These are phyloP conservation scores for Teratosphaeria pseudoeucalypti DNA, from an alignment of 2,329 filamentous ascomycete species.

Conservation along the genomic window DNA sequence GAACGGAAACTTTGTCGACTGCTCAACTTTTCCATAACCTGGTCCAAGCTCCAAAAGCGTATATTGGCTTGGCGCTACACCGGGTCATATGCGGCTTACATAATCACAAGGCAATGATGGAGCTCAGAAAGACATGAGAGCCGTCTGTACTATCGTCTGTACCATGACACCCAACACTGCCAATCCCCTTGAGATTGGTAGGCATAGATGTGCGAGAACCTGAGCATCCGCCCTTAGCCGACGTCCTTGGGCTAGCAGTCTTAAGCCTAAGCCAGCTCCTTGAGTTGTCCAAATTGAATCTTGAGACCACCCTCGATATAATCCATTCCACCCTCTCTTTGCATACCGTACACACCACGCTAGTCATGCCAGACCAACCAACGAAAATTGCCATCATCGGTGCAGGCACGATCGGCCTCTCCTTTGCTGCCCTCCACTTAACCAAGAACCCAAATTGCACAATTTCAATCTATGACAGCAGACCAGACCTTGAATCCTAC, in stretches of 20 bases:
- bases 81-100: neutral
- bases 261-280: neutral
- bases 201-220: too few species aligned
- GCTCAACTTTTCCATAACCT: neutral
- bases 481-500: constrained; percentile 38
- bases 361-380: neutral
- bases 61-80: neutral
- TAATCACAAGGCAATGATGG: neutral
- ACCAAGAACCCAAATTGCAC: constrained; percentile 29
- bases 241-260: neutral
- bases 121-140: too few species aligned
- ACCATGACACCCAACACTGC: too few species aligned
- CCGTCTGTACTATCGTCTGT: too few species aligned
- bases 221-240: too few species aligned
- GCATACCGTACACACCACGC: neutral
- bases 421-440: constrained; percentile 46
- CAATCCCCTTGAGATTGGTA: too few species aligned
- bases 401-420: constrained; percentile 44
- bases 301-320: neutral
- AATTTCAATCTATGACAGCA: constrained; percentile 42
- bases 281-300: neutral
- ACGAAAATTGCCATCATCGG: constrained; percentile 33
- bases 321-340: neutral
- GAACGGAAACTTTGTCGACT: neutral
- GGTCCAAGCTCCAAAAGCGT: neutral